Base-by-base conservation (phyloP, 768 basidiomycete genomes). In the Cantharellus anzutake region DNA sequence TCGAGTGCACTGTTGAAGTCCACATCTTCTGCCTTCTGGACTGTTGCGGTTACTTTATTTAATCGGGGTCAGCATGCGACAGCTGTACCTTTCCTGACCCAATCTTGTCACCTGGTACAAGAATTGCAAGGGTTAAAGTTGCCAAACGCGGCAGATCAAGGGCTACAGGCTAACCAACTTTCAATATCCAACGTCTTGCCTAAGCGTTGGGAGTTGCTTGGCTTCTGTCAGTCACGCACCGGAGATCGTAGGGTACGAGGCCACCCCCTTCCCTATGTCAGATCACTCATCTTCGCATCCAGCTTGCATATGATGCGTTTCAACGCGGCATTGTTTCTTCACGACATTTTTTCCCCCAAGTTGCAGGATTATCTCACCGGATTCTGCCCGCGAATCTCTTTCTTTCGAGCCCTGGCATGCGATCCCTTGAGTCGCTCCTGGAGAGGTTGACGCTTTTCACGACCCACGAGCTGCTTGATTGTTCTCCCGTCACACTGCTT, bases 201-300 rank as follows among this genome's bases (percentile, higher is more conserved):
- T 63, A 75, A 82, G 29, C 72, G 90, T 52, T 93, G 83, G 78
- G 89, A 96, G 70, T 68, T 94, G 39, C 72, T 93, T 35, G 90
- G 78, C 0, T 79, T 84, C 3, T 90, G 87, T 67, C 81, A 80
- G 66, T 75, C 78, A 38, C 91, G 86, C 68, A 80, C 81, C 37
- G 84, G 83, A 0, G 84, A 94, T 64, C 76, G 83, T 29, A 78
- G 78, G 76, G 91, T 87, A 51, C 29, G 29, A 48, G 1, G 11
- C 44, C 1, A 29, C 44, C 29, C 1, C 44, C 11, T 48, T 11
- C 44, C 11, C 44, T 48, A 48, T 11, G 29, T 48, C 44, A 11
- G 44, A 11, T 48, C 29, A 11, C 11, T 48, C 11, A 11, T 11
- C 44, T 48, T 11, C 11, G 44, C 44, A 48, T 48, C 11, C 11